These are phyloP conservation scores for Wickerhamomyces bovis DNA, from an alignment of 805 yeast genomes.

Conservation along the genomic window DNA sequence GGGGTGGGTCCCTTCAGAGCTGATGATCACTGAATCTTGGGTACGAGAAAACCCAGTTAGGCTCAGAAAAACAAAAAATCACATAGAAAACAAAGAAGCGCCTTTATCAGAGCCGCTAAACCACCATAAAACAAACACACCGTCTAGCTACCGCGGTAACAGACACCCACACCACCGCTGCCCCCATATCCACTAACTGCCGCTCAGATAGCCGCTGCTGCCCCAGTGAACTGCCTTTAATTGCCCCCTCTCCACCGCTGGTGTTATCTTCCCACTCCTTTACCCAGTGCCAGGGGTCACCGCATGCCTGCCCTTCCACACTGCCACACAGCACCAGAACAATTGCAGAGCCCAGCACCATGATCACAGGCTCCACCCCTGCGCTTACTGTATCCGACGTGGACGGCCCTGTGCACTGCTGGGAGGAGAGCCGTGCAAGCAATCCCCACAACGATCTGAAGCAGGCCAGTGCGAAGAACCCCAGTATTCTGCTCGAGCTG, in stretches of 20 bases:
- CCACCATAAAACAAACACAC: not conserved
- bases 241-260: not conserved
- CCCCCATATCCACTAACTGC: not conserved
- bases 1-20: not conserved
- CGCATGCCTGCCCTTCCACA: not conserved
- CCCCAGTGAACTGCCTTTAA: not conserved
- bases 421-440: not conserved
- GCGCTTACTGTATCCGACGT: not conserved
- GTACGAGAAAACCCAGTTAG: not conserved
- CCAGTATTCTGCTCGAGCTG: conserved; percentile 78
- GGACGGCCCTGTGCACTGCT: not conserved
- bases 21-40: not conserved
- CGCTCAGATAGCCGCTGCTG: not conserved
- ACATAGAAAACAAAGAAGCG: not conserved
- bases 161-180: not conserved
- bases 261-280: not conserved
- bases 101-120: not conserved
- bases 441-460: conserved; percentile 41
- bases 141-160: not conserved
- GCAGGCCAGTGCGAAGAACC: conserved; percentile 61
- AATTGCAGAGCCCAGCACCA: not conserved
- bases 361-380: not conserved
- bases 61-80: no score
- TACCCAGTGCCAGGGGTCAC: not conserved
- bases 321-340: not conserved